These are phyloP conservation scores for Bruguiera hainesii DNA, from an alignment of 441 rosid genomes.

Conservation along the genomic window DNA sequence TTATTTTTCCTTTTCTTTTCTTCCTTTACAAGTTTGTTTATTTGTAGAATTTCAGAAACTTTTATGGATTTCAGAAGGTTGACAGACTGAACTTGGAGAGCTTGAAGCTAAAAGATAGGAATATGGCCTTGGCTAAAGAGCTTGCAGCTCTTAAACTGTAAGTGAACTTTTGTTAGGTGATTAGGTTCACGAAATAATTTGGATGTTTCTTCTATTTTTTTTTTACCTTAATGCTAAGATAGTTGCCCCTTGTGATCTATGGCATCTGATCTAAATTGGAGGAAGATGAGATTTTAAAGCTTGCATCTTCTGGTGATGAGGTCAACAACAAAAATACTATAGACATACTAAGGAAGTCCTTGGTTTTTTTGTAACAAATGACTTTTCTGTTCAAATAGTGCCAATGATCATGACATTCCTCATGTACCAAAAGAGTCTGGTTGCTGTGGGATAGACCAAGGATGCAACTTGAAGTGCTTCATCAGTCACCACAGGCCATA, in stretches of 20 bases:
- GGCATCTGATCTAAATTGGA: constrained; percentile 74
- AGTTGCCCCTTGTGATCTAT: constrained; percentile 31
- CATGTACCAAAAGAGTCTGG: background rate
- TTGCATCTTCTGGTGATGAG: constrained; percentile 68
- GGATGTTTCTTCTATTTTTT: background rate
- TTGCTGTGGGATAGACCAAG: too few species aligned
- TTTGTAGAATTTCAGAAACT: background rate
- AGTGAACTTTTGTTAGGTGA: constrained; percentile 16
- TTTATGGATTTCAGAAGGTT: constrained; percentile 44
- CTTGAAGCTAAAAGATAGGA: constrained; percentile 55
- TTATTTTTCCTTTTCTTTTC: background rate
- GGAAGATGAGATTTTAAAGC: constrained; percentile 66
- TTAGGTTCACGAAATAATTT: constrained; percentile 8
- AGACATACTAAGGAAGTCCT: constrained; percentile 65
- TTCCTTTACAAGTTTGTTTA: background rate
- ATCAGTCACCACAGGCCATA: too few species aligned
- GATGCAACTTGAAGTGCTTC: too few species aligned
- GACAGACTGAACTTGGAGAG: constrained; percentile 42
- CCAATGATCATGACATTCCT: background rate
- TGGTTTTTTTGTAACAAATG: constrained; percentile 60
- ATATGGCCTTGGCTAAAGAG: constrained; percentile 81
- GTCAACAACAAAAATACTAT: constrained; percentile 58
- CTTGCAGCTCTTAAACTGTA: constrained; percentile 82
- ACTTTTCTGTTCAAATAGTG: background rate
- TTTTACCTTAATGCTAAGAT: constrained; percentile 5